Evolutionary conservation across 202 grass and related monocot genomes (phyloP).

Genomic region (Panicum hallii): DNA sequence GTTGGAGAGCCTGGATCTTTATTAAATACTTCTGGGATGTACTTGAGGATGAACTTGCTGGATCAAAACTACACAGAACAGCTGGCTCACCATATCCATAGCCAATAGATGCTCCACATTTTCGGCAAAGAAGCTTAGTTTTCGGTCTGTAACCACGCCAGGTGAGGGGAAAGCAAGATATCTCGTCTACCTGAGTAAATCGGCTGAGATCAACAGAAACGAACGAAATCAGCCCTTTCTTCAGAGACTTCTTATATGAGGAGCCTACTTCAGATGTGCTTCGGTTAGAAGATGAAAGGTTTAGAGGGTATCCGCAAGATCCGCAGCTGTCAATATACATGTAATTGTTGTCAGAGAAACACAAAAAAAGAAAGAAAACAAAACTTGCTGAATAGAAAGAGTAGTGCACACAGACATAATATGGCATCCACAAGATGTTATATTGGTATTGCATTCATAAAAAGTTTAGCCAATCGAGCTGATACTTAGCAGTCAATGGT

Average conservation of each 20-base stretch:
- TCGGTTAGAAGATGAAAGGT: constrained; percentile 68
- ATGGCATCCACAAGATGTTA: not conserved
- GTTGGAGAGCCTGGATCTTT: constrained; percentile 67
- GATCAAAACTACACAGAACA: constrained; percentile 68
- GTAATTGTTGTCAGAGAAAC: constrained; percentile 42
- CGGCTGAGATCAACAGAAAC: constrained; percentile 68
- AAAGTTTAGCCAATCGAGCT: not conserved
- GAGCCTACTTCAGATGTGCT: constrained; percentile 61
- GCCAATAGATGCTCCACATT: constrained; percentile 63
- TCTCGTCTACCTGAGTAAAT: constrained; percentile 68
- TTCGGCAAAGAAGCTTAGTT: constrained; percentile 78
- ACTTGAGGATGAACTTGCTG: constrained; percentile 55
- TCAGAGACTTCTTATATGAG: constrained; percentile 64
- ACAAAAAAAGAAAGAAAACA: constrained; percentile 6
- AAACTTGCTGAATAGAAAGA: not conserved
- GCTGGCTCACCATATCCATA: constrained; percentile 63
- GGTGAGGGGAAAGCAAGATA: constrained; percentile 59
- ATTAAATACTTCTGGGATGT: constrained; percentile 65
- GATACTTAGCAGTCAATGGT: constrained; percentile 12
- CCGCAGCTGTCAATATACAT: constrained; percentile 60
- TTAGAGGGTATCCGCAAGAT: constrained; percentile 69
- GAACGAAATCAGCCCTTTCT: constrained; percentile 66
- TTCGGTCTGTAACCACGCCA: constrained; percentile 62
- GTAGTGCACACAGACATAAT: not conserved
- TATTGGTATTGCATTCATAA: not conserved